Conservation (phyloP, 257 asterid genomes). For the Lavandula angustifolia region DNA sequence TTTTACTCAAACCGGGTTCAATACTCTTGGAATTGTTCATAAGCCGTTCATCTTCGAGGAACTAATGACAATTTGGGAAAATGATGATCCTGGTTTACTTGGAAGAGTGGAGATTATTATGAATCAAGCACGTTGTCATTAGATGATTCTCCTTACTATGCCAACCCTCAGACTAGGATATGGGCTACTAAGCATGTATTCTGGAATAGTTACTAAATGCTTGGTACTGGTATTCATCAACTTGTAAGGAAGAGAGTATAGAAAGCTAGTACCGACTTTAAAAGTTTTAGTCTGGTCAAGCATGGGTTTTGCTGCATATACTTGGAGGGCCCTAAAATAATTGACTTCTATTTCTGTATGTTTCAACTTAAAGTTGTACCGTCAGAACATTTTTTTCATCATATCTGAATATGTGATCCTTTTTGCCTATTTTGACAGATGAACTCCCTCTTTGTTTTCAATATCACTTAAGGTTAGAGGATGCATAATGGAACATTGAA, state of each 20-base stretch:
- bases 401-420: not conserved
- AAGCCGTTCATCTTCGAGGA: conserved; percentile 91
- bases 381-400: no score
- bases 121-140: conserved; percentile 79
- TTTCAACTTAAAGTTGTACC: no score
- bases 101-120: conserved; percentile 78
- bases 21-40: conserved; percentile 64
- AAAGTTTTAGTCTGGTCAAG: no score
- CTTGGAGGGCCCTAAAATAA: no score
- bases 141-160: conserved; percentile 98
- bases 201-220: no score
- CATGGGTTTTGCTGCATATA: no score
- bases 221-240: no score
- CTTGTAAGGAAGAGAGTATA: no score
- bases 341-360: no score
- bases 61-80: conserved; percentile 74
- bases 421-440: not conserved
- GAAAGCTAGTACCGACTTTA: no score
- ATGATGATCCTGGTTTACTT: conserved; percentile 49
- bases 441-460: not conserved
- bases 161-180: conserved; percentile 24
- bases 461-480: not conserved
- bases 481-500: conserved; percentile 8
- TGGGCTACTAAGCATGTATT: no score
- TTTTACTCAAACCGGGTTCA: conserved; percentile 66